These are phyloP conservation scores for Heliosperma pusillum DNA, from an alignment of 148 eudicot species.

Conservation along the genomic window DNA sequence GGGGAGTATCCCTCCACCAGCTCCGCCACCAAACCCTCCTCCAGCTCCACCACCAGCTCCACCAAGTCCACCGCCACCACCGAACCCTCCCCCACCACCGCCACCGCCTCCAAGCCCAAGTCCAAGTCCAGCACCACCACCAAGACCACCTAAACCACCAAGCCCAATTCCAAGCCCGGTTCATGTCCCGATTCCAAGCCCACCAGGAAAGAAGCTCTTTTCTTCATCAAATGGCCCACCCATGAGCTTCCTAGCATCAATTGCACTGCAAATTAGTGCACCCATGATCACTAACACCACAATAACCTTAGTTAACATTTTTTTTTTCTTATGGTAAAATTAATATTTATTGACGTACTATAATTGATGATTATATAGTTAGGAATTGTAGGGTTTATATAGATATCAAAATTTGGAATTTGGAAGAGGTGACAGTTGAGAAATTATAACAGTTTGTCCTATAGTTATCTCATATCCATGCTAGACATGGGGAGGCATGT, in stretches of 20 bases:
- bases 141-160: constrained; percentile 11
- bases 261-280: constrained; percentile 26
- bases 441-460: background rate
- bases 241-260: constrained; percentile 37
- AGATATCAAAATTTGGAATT: constrained; percentile 20
- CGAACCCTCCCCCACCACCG: constrained; percentile 24
- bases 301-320: constrained; percentile 21
- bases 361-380: constrained; percentile 5
- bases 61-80: constrained; percentile 15
- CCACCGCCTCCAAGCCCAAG: constrained; percentile 17
- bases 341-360: background rate
- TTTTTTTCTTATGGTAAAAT: background rate
- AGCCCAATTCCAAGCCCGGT: constrained; percentile 18
- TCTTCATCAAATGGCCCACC: constrained; percentile 23
- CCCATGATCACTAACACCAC: constrained; percentile 27
- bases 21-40: constrained; percentile 14
- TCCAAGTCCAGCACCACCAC: constrained; percentile 21
- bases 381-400: constrained; percentile 21
- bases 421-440: constrained; percentile 10
- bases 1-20: constrained; percentile 28
- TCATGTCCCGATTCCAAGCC: constrained; percentile 23
- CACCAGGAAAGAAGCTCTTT: constrained; percentile 23
- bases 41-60: too few relatives aligned
- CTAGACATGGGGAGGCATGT: background rate
- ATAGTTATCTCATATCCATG: constrained; percentile 18